Conservation (phyloP, 2,329 filamentous ascomycete species). For the Metarhizium rileyi region DNA sequence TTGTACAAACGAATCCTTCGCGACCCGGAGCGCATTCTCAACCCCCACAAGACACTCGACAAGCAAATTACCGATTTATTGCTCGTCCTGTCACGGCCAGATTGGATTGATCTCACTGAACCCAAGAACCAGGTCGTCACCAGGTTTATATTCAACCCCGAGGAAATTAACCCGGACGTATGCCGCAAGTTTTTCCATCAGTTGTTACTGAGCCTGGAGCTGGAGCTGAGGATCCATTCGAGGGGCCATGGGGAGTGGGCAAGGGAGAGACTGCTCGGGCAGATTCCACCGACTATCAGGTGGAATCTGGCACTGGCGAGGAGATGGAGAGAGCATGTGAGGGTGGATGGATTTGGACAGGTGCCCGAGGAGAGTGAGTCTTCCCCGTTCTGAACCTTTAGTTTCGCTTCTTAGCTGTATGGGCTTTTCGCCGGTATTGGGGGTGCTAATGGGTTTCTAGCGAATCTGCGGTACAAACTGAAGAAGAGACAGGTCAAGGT, state of each 20-base stretch:
- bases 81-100: conserved; percentile 54
- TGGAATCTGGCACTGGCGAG: conserved; percentile 67
- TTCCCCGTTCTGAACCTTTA: neutral
- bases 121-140: conserved; percentile 64
- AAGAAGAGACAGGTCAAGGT: conserved; percentile 61
- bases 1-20: conserved; percentile 60
- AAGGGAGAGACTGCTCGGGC: conserved; percentile 52
- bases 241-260: conserved; percentile 49
- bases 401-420: neutral
- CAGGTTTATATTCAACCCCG: conserved; percentile 58
- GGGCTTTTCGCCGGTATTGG: neutral
- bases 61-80: conserved; percentile 66
- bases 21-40: conserved; percentile 53
- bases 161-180: conserved; percentile 42
- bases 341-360: conserved; percentile 50
- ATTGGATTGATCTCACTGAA: conserved; percentile 66
- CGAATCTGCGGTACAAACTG: conserved; percentile 53
- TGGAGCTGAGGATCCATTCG: conserved; percentile 60
- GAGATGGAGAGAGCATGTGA: conserved; percentile 62
- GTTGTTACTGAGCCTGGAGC: conserved; percentile 62
- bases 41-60: conserved; percentile 54
- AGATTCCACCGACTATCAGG: conserved; percentile 60
- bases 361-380: conserved; percentile 39
- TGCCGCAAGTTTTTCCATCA: conserved; percentile 67
- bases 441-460: conserved; percentile 16